Evolutionary conservation across 495 filamentous ascomycete species (phyloP).

Genomic region (Lasiosphaeriaceae sp.): DNA sequence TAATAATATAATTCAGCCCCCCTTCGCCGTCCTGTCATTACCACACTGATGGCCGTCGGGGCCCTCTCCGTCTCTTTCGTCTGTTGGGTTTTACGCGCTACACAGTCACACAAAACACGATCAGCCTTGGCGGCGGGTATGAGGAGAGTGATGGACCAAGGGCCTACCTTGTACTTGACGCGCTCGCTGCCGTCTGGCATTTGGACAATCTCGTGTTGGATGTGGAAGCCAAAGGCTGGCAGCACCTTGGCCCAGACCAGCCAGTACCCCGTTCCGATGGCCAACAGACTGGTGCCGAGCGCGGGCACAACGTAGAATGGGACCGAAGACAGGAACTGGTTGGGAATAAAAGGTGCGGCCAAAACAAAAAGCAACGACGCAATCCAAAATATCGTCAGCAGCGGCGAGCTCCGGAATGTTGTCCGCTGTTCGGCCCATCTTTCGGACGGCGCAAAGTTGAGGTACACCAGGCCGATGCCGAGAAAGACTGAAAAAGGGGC

Average conservation of each 20-base stretch:
- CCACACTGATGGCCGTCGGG: constrained; percentile 22
- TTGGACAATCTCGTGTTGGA: constrained; percentile 37
- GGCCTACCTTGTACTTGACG: constrained; percentile 33
- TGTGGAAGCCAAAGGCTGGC: constrained; percentile 38
- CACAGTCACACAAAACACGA: background rate
- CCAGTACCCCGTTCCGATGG: constrained; percentile 42
- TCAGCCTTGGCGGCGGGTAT: background rate
- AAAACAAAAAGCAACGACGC: constrained; percentile 39
- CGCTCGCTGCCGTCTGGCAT: constrained; percentile 39
- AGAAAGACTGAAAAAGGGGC: constrained; percentile 53
- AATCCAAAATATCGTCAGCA: constrained; percentile 43
- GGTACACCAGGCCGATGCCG: constrained; percentile 41
- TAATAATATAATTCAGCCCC: background rate
- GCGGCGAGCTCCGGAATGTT: constrained; percentile 36
- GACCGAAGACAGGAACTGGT: constrained; percentile 27
- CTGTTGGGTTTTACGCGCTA: constrained; percentile 30
- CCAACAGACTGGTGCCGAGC: constrained; percentile 41
- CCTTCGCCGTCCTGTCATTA: background rate
- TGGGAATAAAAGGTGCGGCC: constrained; percentile 41
- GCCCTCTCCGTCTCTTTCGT: constrained; percentile 14
- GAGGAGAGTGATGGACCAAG: background rate
- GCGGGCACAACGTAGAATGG: constrained; percentile 43
- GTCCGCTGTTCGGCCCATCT: constrained; percentile 33
- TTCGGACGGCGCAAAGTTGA: constrained; percentile 37
- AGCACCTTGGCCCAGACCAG: constrained; percentile 41